Evolutionary conservation across 2,329 filamentous ascomycete genomes (phyloP), one percentile per base, ranked within the genome.

Genomic region (Phyllosticta citribraziliensis): DNA sequence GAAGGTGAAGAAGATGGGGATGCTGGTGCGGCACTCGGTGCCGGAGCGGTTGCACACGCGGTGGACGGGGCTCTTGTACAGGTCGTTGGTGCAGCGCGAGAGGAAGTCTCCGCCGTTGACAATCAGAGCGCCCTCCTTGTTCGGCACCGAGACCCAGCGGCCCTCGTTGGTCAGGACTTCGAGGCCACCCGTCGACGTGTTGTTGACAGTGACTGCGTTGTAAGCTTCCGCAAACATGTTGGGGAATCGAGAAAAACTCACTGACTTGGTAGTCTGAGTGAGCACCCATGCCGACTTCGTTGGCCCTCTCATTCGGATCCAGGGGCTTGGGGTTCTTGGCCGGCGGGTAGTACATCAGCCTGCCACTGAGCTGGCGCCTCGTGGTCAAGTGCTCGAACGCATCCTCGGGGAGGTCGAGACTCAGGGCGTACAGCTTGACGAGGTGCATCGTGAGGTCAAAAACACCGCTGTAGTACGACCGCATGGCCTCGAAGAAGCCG

Each of bases 1-100:
- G 11, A 14, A 17, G 33, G 10, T 40, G 17, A 83, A 79, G 69
- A 84, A 84, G 66, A 84, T 83, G 0, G 81, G 80, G 78, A 83
- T 80, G 0, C 78, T 82, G 52, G 80, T 78, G 12, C 80, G 71
- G 33, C 33, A 40, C 57, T 78, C 52, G 22, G 14, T 77, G 0
- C 72, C 71, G 9, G 50, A 33, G 24, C 56, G 17, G 51, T 53
- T 58, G 19, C 52, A 58, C 56, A 58, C 56, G 12, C 80, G 71
- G 67, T 83, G 81, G 19, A 82, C 76, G 0, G 79, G 82, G 5
- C 75, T 79, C 64, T 75, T 79, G 65, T 80, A 80, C 17, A 69
- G 74, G 65, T 81, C 77, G 66, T 82, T 82, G 51, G 75, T 78
- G 24, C 81, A 70, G 11, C 79, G 72, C 74, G 80, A 78, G 70